Base-by-base conservation (phyloP, 1,139 yeast genomes). In the Yamadazyma atmosphaerica region DNA sequence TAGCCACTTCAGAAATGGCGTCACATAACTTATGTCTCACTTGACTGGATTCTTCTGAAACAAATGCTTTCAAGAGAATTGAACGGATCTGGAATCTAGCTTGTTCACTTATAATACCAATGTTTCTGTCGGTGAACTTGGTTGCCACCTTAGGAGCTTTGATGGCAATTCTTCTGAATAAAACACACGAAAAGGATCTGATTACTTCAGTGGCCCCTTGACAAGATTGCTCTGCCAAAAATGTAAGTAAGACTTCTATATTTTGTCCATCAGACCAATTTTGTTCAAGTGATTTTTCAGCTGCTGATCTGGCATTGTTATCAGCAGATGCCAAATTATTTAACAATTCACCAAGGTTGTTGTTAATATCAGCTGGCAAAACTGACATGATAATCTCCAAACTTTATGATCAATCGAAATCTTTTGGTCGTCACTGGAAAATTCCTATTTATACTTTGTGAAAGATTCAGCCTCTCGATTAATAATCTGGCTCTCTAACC, bases 11-110 rank as follows among this genome's bases (percentile, higher is more conserved):
- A 1, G 98, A 87, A 40, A 92, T 86, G 4, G 96, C 95, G 66
- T 92, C 98, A 4, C 96, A 83, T 39, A 92, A 71, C 58, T 92
- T 92, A 61, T 90, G 97, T 58, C 98, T 82, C 26, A 89, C 90
- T 46, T 75, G 78, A 44, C 79, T 79, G 16, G 85, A 69, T 41
- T 74, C 82, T 40, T 74, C 83, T 3, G 81, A 58, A 4, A 77
- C 59, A 50, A 92, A 87, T 10, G 97, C 98, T 39, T 75, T 74
- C 49, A 90, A 71, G 35, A 92, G 74, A 26, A 79, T 70, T 12
- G 69, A 52, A 51, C 95, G 79, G 41, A 90, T 80, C 54, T 84
- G 86, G 25, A 57, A 61, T 44, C 79, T 72, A 1, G 81, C 84
- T 8, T 73, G 76, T 29, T 74, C 77, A 41, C 81, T 70, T 19